A percentile compares a stretch with the other conserved stretches of the same genome.
Evolutionary conservation across 805 yeast species (phyloP).

Genomic region (Candida sakaeoensis): DNA sequence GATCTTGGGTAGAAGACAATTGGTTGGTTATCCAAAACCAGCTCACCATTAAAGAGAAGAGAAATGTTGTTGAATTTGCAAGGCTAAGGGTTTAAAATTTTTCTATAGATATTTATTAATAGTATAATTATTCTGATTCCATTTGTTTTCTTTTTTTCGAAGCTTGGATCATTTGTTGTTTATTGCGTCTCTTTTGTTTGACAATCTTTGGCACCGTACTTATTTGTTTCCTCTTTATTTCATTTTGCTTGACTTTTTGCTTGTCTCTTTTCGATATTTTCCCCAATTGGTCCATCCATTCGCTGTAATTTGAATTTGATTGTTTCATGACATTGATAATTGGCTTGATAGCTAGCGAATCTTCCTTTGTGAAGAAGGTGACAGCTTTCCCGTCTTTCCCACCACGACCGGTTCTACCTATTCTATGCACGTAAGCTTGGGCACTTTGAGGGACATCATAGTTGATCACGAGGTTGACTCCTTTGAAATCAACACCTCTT

Average conservation of each 20-base stretch:
- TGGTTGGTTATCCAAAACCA: slow-evolving; percentile 79
- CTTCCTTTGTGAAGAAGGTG: slow-evolving; percentile 92
- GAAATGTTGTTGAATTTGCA: too few relatives aligned
- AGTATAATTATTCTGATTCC: not conserved
- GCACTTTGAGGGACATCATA: slow-evolving; percentile 95
- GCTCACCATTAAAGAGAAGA: slow-evolving; percentile 27
- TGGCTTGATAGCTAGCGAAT: slow-evolving; percentile 67
- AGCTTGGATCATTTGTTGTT: slow-evolving; percentile 69
- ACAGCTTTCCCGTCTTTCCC: slow-evolving; percentile 84
- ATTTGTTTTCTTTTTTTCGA: slow-evolving; percentile 56
- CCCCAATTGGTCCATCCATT: slow-evolving; percentile 76
- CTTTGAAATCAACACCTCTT: slow-evolving; percentile 96
- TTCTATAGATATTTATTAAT: slow-evolving; percentile 1
- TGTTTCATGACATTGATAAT: slow-evolving; percentile 94
- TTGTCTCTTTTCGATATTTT: slow-evolving; percentile 65
- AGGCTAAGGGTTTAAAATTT: not conserved
- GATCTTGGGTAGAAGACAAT: slow-evolving; percentile 90
- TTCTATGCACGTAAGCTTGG: slow-evolving; percentile 94
- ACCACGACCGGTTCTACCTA: slow-evolving; percentile 98
- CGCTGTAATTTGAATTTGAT: slow-evolving; percentile 70
- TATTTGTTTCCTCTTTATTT: slow-evolving; percentile 65
- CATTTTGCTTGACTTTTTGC: slow-evolving; percentile 52
- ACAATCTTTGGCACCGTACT: slow-evolving; percentile 78
- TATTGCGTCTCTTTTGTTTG: slow-evolving; percentile 59
- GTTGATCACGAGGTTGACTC: slow-evolving; percentile 89